Evolutionary conservation across 2,329 filamentous ascomycete species (phyloP), one percentile per base, ranked within the genome.

Genomic region (Verticillium zaregamsianum): DNA sequence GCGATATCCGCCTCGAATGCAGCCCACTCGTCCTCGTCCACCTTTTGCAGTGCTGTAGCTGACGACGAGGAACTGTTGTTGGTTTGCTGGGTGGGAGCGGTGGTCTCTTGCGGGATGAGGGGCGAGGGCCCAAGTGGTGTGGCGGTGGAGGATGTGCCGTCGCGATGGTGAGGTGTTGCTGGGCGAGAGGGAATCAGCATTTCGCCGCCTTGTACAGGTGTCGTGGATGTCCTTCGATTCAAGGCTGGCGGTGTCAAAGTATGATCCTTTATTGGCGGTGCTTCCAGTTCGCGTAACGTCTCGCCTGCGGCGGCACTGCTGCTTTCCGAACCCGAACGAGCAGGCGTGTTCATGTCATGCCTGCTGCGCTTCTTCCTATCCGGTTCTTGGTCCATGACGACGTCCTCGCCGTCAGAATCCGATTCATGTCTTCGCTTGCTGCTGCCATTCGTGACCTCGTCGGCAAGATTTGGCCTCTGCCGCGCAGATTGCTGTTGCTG

Each of bases 1-100:
- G 87, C 89, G 61, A 96, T 87, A 60, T 96, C 91, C 3, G 90
- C 90, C 72, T 97, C 90, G 71, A 96, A 96, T 9, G 91, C 91
- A 2, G 91, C 90, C 90, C 91, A 95, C 74, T 95, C 91, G 60
- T 89, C 86, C 70, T 96, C 91, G 71, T 93, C 87, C 9, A 80
- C 77, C 8, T 71, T 66, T 20, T 66, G 39, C 59, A 56, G 58
- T 20, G 60, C 59, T 49, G 65, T 61, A n/a, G 67, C 52, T 12
- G 66, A 52, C 31, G 62, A 58, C 8, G 62, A 55, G n/a, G 61
- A 32, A n/a, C 64, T 57, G 56, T 65, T 56, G 25, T 17, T 35
- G 9, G n/a, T 58, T 61, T 37, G 59, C 33, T 54, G 57, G 31
- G 58, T 7, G 20, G 45, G n/a, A 12, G 20, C 45, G 12, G 9